Evolutionary conservation across 1,139 yeast genomes (phyloP).

Genomic region (Candida tropicalis): DNA sequence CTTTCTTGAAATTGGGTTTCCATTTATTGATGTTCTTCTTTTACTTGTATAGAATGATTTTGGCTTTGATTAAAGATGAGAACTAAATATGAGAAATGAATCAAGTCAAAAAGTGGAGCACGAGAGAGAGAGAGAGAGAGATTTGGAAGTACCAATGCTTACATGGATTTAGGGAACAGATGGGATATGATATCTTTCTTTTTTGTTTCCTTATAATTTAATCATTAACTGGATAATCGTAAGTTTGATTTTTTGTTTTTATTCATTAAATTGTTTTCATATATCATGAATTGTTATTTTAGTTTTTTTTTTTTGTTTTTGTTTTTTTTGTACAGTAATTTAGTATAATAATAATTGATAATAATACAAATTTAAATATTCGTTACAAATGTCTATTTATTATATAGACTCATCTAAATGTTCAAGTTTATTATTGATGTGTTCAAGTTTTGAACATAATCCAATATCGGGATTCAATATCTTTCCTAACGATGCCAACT

Average conservation of each 20-base stretch:
- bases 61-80: constrained; percentile 82
- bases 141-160: no score
- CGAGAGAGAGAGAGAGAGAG: background rate
- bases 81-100: constrained; percentile 4
- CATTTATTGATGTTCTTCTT: constrained; percentile 91
- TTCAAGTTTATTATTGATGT: constrained; percentile 35
- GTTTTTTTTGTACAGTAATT: background rate
- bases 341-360: background rate
- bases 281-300: background rate
- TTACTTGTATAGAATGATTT: constrained; percentile 95
- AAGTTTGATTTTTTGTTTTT: background rate
- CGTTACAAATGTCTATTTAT: no score
- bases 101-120: background rate
- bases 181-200: no score
- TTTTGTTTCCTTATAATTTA: no score
- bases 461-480: constrained; percentile 46
- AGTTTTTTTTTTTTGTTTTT: background rate
- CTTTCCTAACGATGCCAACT: constrained; percentile 22
- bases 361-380: constrained; percentile 3
- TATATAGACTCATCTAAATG: constrained; percentile 24
- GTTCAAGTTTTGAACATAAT: constrained; percentile 33
- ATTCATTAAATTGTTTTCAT: background rate
- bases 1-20: constrained; percentile 88
- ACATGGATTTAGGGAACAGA: no score
- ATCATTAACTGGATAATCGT: constrained; percentile 2